Percentiles rank a stretch among this genome's conserved stretches.
These are phyloP conservation scores for Loxodes magnus DNA, from an alignment of 73 alveolate genomes.

Conservation along the genomic window DNA sequence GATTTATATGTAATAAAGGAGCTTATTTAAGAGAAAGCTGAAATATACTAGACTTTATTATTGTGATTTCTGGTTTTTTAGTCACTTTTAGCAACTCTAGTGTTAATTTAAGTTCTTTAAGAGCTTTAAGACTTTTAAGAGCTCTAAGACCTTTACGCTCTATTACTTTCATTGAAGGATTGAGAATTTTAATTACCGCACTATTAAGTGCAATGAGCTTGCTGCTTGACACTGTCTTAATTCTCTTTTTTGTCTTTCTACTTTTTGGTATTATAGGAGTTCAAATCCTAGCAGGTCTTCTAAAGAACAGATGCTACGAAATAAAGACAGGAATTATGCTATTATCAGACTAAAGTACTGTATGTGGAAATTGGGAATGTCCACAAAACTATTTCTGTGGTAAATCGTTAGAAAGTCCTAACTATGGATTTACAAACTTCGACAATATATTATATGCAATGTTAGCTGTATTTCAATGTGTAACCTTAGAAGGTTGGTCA, in stretches of 20 bases:
- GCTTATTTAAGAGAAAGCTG: conserved; percentile 62
- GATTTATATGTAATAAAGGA: conserved; percentile 51
- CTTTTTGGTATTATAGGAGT: conserved; percentile 90
- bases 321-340: conserved; percentile 33
- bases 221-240: conserved; percentile 76
- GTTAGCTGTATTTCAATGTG: conserved; percentile 48
- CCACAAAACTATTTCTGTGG: conserved; percentile 35
- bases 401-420: conserved; percentile 26
- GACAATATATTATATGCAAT: conserved; percentile 23
- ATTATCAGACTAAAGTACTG: background rate
- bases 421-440: conserved; percentile 29
- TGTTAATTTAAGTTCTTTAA: conserved; percentile 16
- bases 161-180: conserved; percentile 84
- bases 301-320: conserved; percentile 64
- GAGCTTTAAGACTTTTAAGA: conserved; percentile 85
- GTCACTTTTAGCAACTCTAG: conserved; percentile 25
- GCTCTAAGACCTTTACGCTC: conserved; percentile 93
- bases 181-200: conserved; percentile 80
- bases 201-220: conserved; percentile 73
- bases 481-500: conserved; percentile 87
- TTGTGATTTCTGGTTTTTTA: conserved; percentile 52
- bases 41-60: conserved; percentile 51
- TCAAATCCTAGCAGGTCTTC: conserved; percentile 79
- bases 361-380: conserved; percentile 39
- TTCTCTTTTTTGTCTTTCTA: conserved; percentile 70